Base-by-base conservation (phyloP, 345 rosid species). In the Geranium rotundifolium region DNA sequence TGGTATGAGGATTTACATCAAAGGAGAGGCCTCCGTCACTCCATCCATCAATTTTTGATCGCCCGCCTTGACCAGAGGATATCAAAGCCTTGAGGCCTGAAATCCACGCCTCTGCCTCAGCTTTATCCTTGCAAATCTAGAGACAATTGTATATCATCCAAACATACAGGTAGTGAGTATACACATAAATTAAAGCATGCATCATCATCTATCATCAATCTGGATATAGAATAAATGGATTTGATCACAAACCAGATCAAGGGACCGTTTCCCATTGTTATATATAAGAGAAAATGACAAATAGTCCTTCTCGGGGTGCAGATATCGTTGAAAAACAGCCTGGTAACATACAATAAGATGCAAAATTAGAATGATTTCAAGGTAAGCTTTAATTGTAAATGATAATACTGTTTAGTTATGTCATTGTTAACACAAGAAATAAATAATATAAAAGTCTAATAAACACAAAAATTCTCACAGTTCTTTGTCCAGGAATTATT, bases 31-130 rank as follows among this genome's bases (percentile, higher is more conserved):
- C 77, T 61, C 92, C 93, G 70, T 89, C 91, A 79, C 71, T 79
- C 96, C 98, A 78, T 64, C 97, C 91, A 78, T 92, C 98, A 69
- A 92, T 92, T 79, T 89, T 92, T 50, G 95, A 83, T 54, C 95
- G 95, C 39, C 97, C 97, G 64, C 82, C 90, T 63, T 87, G 95
- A 72, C 88, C 90, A 64, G 80, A 67, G 59, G 93, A 67, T 78
- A 86, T 82, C 71, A 86, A 65, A 67, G 91, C 81, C 70, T 84
- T 89, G 19, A 89, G 80, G 68, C 89, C 90, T 7, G 87, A 86
- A 74, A 89, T 89, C 97, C 95, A 88, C 75, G 83, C 85, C 85
- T 89, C 96, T 4, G 90, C 91, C 84, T 87, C 97, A 77, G 83
- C 88, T 83, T 85, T 93, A 78, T 87, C 99, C 80, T 89, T 89